Percentiles rank a stretch among this genome's conserved stretches.
phyloP scores from a whole-genome alignment of 2,329 filamentous ascomycete genomes.

The Colletotrichum sp. region DNA sequence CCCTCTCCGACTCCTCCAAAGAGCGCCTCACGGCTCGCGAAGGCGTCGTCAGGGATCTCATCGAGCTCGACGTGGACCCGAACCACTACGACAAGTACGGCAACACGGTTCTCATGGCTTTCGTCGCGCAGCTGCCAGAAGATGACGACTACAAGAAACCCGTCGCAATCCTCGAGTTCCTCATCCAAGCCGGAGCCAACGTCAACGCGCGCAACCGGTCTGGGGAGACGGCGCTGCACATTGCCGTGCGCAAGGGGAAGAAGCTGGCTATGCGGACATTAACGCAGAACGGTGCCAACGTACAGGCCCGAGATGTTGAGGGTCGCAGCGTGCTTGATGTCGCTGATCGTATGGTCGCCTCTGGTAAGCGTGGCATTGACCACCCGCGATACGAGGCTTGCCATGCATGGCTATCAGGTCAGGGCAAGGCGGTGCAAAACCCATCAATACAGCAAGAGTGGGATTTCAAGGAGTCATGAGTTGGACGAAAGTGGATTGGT shows the following conservation, averaged over 20 bases:
- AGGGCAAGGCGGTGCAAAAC: conserved; percentile 37
- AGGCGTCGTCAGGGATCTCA: conserved; percentile 30
- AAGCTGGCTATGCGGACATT: conserved; percentile 57
- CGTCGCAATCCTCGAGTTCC: conserved; percentile 45
- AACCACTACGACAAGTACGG: conserved; percentile 59
- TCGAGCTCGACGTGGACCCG: conserved; percentile 46
- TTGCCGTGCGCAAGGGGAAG: conserved; percentile 57
- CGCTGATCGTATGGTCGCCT: conserved; percentile 43
- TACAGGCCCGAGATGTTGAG: conserved; percentile 49
- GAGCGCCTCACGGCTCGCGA: conserved; percentile 33
- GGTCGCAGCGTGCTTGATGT: conserved; percentile 52
- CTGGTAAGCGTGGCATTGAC: conserved; percentile 33
- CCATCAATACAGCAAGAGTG: conserved; percentile 48
- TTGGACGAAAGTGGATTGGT: neutral
- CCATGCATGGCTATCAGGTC: conserved; percentile 49
- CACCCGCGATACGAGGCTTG: conserved; percentile 52
- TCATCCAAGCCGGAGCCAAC: conserved; percentile 47
- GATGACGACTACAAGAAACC: conserved; percentile 56
- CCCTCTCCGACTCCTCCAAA: conserved; percentile 36
- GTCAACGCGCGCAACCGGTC: conserved; percentile 56
- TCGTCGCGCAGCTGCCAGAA: conserved; percentile 54
- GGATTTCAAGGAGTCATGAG: conserved; percentile 23
- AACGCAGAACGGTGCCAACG: conserved; percentile 51
- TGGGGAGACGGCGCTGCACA: conserved; percentile 60
- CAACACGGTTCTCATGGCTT: conserved; percentile 61